Evolutionary conservation across 1,284 basidiomycete genomes (phyloP).

Genomic region (Cryptococcus jaspeensis): DNA sequence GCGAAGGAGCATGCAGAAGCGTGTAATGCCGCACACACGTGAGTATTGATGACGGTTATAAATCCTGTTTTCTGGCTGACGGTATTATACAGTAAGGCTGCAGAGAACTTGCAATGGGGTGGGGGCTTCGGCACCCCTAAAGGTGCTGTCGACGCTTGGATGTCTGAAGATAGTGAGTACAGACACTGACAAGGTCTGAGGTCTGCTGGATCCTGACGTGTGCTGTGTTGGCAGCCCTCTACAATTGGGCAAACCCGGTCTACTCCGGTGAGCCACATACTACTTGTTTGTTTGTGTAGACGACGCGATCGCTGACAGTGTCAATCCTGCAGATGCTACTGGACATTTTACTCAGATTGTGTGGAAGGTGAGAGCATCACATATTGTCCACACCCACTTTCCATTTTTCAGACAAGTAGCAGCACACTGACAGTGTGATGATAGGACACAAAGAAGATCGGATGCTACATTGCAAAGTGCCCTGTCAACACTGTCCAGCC

Average conservation of each 20-base stretch:
- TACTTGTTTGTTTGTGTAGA: not conserved
- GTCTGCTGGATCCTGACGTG: not conserved
- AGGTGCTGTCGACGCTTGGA: slow-evolving; percentile 25
- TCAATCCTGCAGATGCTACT: slow-evolving; percentile 12
- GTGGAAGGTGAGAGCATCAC: slow-evolving; percentile 28
- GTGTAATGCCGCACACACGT: slow-evolving; percentile 28
- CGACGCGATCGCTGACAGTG: not conserved
- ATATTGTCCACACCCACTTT: not conserved
- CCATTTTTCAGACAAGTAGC: not conserved
- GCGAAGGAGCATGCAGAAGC: slow-evolving; percentile 24
- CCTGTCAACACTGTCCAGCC: slow-evolving; percentile 9
- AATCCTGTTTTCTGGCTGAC: not conserved
- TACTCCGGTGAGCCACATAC: slow-evolving; percentile 14
- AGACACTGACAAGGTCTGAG: not conserved
- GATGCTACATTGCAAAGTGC: slow-evolving; percentile 27
- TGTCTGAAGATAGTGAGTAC: slow-evolving; percentile 24
- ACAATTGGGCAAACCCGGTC: slow-evolving; percentile 20
- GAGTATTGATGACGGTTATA: slow-evolving; percentile 1
- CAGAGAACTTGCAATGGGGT: slow-evolving; percentile 26
- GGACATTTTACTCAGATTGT: slow-evolving; percentile 37
- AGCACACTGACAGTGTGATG: not conserved
- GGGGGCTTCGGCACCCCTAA: slow-evolving; percentile 18
- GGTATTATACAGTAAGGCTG: slow-evolving; percentile 15
- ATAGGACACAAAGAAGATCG: slow-evolving; percentile 14
- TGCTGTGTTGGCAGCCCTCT: slow-evolving; percentile 13